Evolutionary conservation across 2,329 filamentous ascomycete species (phyloP).

Genomic region (Cladosporium cucumerinum): DNA sequence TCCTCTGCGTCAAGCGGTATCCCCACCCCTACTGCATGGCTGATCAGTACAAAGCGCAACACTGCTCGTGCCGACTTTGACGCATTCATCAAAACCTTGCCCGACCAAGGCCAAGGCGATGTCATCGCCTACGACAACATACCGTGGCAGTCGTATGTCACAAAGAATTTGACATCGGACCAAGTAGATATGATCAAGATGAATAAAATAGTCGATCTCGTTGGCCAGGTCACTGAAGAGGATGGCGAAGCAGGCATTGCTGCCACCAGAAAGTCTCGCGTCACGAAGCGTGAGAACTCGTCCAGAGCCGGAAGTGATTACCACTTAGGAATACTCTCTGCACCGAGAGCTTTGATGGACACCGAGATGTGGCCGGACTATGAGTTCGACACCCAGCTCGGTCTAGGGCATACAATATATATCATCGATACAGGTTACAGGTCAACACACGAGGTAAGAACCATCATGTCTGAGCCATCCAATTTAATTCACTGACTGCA

Average conservation of each 20-base stretch:
- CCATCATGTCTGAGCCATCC: rapidly evolving
- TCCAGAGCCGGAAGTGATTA: conserved; percentile 1
- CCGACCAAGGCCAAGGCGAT: neutral
- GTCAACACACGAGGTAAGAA: neutral
- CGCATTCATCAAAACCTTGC: conserved; percentile 5
- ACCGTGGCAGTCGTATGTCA: conserved; percentile 8
- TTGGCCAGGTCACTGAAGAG: neutral
- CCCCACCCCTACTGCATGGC: neutral
- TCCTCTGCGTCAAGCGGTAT: neutral
- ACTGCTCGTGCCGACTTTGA: conserved; percentile 3
- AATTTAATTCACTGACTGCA: neutral
- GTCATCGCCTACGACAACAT: conserved; percentile 11
- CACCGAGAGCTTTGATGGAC: conserved; percentile 2
- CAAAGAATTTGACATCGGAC: conserved; percentile 3
- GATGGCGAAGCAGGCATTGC: conserved; percentile 6
- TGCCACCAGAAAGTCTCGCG: neutral
- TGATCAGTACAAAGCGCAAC: conserved; percentile 3
- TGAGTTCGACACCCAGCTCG: neutral
- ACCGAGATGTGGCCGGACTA: conserved; percentile 4
- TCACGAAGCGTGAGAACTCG: conserved; percentile 2
- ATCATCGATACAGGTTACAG: conserved; percentile 3
- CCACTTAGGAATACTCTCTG: conserved; percentile 5
- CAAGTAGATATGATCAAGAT: neutral
- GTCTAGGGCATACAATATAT: conserved; percentile 4
- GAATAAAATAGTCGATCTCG: neutral